A percentile compares a stretch with the other conserved stretches of the same genome.
Conservation (phyloP, 345 rosid genomes). For the Lepidium aucheri region DNA sequence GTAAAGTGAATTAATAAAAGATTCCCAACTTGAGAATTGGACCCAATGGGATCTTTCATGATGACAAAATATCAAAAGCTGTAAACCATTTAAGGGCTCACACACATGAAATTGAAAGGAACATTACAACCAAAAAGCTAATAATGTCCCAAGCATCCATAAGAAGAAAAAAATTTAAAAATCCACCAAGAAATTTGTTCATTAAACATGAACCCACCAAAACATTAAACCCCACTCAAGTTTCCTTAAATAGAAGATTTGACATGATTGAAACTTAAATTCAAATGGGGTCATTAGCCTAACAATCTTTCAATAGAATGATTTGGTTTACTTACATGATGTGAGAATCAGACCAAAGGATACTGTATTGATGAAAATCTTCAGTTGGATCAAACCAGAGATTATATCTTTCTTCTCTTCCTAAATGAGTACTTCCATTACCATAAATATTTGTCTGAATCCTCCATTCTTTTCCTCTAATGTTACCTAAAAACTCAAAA, state of each 20-base stretch:
- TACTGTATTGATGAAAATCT: conserved; percentile 82
- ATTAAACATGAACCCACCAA: background rate
- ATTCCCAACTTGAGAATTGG: conserved; percentile 20
- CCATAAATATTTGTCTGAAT: conserved; percentile 94
- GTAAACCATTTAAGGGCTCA: conserved; percentile 22
- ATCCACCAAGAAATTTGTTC: conserved; percentile 7
- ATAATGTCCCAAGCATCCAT: conserved; percentile 25
- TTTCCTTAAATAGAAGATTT: conserved; percentile 18
- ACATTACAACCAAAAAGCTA: conserved; percentile 22
- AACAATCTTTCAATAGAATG: background rate
- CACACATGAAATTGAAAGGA: conserved; percentile 13
- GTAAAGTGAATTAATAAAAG: conserved; percentile 14
- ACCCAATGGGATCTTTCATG: conserved; percentile 9
- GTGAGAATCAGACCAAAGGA: conserved; percentile 89
- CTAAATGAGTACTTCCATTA: conserved; percentile 80
- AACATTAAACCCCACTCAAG: conserved; percentile 16
- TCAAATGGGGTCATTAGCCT: conserved; percentile 15
- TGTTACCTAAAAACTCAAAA: conserved; percentile 96
- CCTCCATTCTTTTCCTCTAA: conserved; percentile 98
- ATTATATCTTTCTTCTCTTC: conserved; percentile 91
- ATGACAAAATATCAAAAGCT: conserved; percentile 21
- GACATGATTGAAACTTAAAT: conserved; percentile 1
- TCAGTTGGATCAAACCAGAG: conserved; percentile 99
- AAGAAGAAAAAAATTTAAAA: conserved; percentile 1
- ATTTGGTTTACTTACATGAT: conserved; percentile 52